phyloP scores from a whole-genome alignment of 495 filamentous ascomycete genomes.

The Parmelia sp. region DNA sequence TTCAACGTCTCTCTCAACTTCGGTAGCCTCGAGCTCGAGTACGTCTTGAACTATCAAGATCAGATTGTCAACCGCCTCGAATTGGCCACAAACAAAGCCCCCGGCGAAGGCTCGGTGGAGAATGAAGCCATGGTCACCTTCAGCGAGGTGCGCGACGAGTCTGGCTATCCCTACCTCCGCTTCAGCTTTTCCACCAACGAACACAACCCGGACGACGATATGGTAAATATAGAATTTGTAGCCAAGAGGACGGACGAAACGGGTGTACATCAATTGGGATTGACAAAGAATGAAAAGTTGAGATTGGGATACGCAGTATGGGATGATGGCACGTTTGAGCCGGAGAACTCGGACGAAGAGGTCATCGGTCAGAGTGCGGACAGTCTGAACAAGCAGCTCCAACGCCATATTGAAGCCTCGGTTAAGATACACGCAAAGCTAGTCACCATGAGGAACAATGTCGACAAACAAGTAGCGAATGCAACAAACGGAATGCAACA shows the following conservation, averaged over 20 bases:
- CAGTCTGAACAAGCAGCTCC: conserved; percentile 13
- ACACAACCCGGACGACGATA: conserved; percentile 19
- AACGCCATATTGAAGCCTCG: conserved; percentile 19
- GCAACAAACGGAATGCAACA: conserved; percentile 18
- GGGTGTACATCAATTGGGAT: conserved; percentile 18
- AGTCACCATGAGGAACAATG: conserved; percentile 12
- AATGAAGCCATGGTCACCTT: conserved; percentile 20
- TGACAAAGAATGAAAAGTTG: conserved; percentile 26
- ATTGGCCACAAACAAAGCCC: conserved; percentile 24
- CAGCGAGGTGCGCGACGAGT: conserved; percentile 23
- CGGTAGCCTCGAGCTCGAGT: conserved; percentile 24
- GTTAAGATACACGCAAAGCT: conserved; percentile 16
- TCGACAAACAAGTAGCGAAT: conserved; percentile 16
- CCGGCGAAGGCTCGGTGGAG: conserved; percentile 19
- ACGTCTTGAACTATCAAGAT: conserved; percentile 27
- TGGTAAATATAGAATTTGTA: conserved; percentile 28
- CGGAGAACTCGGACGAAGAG: conserved; percentile 15
- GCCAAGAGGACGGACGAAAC: conserved; percentile 24
- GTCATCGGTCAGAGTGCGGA: conserved; percentile 5
- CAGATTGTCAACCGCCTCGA: conserved; percentile 23
- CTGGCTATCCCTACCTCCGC: conserved; percentile 24
- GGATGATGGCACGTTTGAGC: conserved; percentile 22
- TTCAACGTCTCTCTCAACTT: conserved; percentile 24
- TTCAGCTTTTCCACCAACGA: conserved; percentile 22
- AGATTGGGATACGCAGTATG: conserved; percentile 20